Base-by-base conservation (phyloP, 164 flowering plant species). In the Kalanchoe fedtschenkoi region DNA sequence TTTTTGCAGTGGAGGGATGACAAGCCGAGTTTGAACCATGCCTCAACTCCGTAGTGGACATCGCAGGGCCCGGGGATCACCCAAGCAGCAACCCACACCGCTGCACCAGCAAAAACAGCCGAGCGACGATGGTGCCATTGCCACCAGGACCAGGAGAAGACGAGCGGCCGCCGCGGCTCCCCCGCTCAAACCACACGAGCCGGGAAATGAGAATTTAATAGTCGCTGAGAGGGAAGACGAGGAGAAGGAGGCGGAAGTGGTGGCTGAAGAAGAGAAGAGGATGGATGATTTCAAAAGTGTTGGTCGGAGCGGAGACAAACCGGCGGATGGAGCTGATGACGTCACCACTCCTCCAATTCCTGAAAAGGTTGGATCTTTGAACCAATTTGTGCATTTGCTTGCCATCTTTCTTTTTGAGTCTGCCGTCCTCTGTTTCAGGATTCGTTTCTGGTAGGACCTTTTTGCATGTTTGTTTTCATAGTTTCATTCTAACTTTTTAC, bases 21-120 rank as follows among this genome's bases (percentile, higher is more conserved):
- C 61, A 66, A 63, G 68, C 61, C 74, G 34, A 79, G 71, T 66
- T 75, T 81, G 85, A 81, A 81, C 69, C 71, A 81, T 81, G 83
- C 80, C 80, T 72, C 76, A 70, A 35, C 71, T 69, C 71, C 81
- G 81, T 75, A 66, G 79, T 60, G 78, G 77, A 68, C 78, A 21
- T 68, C 75, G 77, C 68, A 74, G 78, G 71, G 81, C 78, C 66
- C 77, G 82, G 63, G 66, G 67, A 70, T 34, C 38, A 34, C 4
- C 22, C 41, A 32, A 58, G 69, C 65, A 46, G 72, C 63, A 58
- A 65, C 60, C 58, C 53, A 22, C 17, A 39, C 35, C 54, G 65
- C 38, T 46, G 43, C 57, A 38, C 43, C 51, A 62, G 13, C 22
- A 53, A 60, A 30, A 58, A 51, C 32, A 29, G 55, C 51, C 58